Base-by-base conservation (phyloP, 2,329 filamentous ascomycete species). In the Lasiodiplodia sp. region DNA sequence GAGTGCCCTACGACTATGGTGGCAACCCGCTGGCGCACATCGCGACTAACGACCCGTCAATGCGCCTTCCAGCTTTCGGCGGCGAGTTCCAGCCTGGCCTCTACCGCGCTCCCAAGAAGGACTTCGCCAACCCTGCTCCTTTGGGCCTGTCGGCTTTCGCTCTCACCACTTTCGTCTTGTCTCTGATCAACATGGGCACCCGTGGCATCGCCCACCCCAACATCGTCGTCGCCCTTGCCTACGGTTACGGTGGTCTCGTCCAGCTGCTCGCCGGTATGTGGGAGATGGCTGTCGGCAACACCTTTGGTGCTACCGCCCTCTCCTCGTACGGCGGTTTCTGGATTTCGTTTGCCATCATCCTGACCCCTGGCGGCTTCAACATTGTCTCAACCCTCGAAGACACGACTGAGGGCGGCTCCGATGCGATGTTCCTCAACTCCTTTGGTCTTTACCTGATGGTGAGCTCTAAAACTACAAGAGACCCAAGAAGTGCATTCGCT, bases 81-180 rank as follows among this genome's bases (percentile, higher is more conserved):
- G 84, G 84, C 79, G 82, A 84, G 72, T 84, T 85, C 73, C 84
- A 86, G 72, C 84, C 84, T 12, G 84, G 84, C 78, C 80, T 83
- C 23, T 85, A 85, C 79, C 72, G 86, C 80, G 83, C 70, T 4
- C 71, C 71, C 21, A 65, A 69, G 66, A 76, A 75, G 74, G 84
- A 82, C 71, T 78, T 85, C 72, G 86, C 83, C 72, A 87, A 87
- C 74, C 86, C 86, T 40, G 85, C 85, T 67, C 86, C 86, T 11
- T 79, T 87, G n/a, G 86, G 86, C 28, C 81, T 87, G 60, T 82
- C 85, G 66, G 85, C 84, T 78, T 89, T 89, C 77, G 86, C 86
- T n/a, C 73, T 87, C 70, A 88, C 87, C 18, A 88, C 86, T 11
- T 88, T 89, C 74, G 80, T 86, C 16, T 82, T 89, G 44, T 80